Evolutionary conservation across 495 filamentous ascomycete genomes (phyloP).

Genomic region (Xylaria cubensis): DNA sequence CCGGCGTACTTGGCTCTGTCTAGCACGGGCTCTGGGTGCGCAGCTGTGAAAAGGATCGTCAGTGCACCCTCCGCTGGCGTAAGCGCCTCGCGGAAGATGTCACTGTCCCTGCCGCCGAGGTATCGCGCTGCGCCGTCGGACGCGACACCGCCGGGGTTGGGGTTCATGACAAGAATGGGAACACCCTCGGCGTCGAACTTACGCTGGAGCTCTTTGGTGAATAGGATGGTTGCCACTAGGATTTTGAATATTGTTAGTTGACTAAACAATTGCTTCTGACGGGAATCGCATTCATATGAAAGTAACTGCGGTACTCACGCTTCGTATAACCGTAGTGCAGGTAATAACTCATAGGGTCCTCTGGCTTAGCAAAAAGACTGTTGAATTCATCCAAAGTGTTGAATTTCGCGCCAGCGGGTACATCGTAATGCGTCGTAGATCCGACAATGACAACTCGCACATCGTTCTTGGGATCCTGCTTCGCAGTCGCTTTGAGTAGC

Average conservation of each 20-base stretch:
- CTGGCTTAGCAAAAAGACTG: not conserved
- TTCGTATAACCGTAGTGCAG: constrained; percentile 8
- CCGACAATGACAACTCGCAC: not conserved
- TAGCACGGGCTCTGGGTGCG: not conserved
- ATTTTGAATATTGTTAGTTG: not conserved
- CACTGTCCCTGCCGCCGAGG: not conserved
- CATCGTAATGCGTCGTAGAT: not conserved
- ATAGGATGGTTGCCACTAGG: not conserved
- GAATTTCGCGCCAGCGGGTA: not conserved
- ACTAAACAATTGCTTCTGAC: not conserved
- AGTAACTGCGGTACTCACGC: not conserved
- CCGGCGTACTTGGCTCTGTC: constrained; percentile 3
- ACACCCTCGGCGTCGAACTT: constrained; percentile 5
- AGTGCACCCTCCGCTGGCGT: not conserved
- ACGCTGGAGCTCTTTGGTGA: not conserved
- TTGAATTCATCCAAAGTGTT: not conserved
- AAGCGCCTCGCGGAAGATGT: not conserved
- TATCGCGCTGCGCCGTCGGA: not conserved
- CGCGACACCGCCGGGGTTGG: not conserved
- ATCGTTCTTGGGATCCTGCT: not conserved
- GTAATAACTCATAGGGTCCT: not conserved
- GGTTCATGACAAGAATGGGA: not conserved
- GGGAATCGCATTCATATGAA: not conserved
- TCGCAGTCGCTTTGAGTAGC: constrained; percentile 1
- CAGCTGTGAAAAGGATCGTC: not conserved